phyloP scores from a whole-genome alignment of 1,284 basidiomycete species.

The Trichosporon coremiiforme region DNA sequence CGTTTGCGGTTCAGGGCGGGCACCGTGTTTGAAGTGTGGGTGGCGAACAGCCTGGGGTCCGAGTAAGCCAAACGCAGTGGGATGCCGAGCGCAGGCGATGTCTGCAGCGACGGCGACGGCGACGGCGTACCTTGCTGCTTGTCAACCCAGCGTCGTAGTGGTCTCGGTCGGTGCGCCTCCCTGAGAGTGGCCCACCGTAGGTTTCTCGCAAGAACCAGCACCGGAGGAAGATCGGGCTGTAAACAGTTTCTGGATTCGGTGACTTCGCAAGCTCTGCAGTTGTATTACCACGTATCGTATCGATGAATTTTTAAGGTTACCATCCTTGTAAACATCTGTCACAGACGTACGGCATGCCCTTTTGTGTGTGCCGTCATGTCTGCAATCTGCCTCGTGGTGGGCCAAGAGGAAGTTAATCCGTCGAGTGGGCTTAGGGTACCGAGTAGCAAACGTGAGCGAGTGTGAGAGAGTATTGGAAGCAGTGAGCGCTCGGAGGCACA shows the following conservation, averaged over 20 bases:
- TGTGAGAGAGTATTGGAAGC: too few species aligned
- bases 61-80: neutral
- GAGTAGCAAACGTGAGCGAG: too few species aligned
- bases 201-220: neutral
- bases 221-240: constrained; percentile 5
- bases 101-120: neutral
- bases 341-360: constrained; percentile 5
- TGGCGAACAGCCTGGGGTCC: neutral
- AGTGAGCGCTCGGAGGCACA: neutral
- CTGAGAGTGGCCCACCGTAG: too few species aligned
- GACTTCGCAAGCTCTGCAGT: neutral
- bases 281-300: neutral
- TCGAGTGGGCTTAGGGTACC: neutral
- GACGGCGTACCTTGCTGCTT: neutral
- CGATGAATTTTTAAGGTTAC: constrained; percentile 7
- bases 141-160: too few species aligned
- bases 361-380: neutral
- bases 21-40: constrained; percentile 1
- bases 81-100: neutral
- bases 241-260: neutral
- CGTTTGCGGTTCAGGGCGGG: neutral
- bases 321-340: constrained; percentile 17
- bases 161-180: too few species aligned
- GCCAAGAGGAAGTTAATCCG: neutral
- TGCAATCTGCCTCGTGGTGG: neutral